Evolutionary conservation across 257 asterid genomes (phyloP).

Genomic region (Cinchona pubescens): DNA sequence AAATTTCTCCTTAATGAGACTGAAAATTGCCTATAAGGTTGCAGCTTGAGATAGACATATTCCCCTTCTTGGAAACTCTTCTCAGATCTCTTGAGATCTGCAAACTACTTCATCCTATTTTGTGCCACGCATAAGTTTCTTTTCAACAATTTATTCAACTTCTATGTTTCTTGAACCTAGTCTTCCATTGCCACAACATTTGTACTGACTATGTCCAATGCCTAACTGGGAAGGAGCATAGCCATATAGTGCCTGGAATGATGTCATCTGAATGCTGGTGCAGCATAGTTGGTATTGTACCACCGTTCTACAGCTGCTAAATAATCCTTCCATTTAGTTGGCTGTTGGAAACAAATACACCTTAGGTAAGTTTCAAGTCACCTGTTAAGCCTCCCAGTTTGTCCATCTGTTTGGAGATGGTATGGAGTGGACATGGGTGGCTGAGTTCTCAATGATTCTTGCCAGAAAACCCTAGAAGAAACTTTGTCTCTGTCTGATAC

Average conservation of each 20-base stretch:
- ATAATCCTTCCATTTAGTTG: not conserved
- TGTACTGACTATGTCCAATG: too few relatives aligned
- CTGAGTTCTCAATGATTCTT: too few relatives aligned
- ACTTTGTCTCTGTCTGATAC: not conserved
- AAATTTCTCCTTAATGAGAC: too few relatives aligned
- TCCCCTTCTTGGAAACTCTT: not conserved
- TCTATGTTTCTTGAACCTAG: too few relatives aligned
- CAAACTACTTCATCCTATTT: too few relatives aligned
- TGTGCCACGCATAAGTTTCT: too few relatives aligned
- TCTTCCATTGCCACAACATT: too few relatives aligned
- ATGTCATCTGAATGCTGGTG: not conserved
- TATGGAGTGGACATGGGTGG: not conserved
- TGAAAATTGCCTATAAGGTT: not conserved
- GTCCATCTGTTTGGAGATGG: conserved; percentile 6
- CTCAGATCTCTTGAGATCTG: not conserved
- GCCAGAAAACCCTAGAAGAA: not conserved
- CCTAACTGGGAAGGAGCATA: too few relatives aligned
- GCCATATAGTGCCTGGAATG: too few relatives aligned
- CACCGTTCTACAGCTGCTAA: not conserved
- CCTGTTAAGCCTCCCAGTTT: not conserved
- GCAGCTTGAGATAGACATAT: not conserved
- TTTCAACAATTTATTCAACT: too few relatives aligned
- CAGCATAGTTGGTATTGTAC: not conserved
- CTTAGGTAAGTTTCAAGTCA: not conserved
- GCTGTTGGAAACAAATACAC: not conserved